Evolutionary conservation across 2,329 filamentous ascomycete species (phyloP).

Genomic region (Cladosporium sp.): DNA sequence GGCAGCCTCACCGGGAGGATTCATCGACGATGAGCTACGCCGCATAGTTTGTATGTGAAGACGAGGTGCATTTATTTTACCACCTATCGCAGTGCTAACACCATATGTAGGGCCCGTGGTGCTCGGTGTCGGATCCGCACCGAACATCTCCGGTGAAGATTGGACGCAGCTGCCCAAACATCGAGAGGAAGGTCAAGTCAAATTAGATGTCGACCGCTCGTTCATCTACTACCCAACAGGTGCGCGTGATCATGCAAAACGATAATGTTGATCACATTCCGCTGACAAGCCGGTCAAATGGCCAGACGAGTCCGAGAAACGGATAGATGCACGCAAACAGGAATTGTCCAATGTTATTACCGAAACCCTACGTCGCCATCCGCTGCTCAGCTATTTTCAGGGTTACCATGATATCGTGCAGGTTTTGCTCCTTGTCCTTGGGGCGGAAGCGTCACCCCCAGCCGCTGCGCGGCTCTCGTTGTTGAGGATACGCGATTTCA

Average conservation of each 20-base stretch:
- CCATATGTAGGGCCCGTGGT: constrained; percentile 57
- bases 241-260: neutral
- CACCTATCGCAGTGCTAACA: constrained; percentile 9
- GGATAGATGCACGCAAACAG: constrained; percentile 66
- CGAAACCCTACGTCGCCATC: constrained; percentile 72
- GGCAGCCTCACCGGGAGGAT: constrained; percentile 41
- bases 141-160: constrained; percentile 16
- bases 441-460: constrained; percentile 54
- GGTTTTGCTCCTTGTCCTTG: constrained; percentile 83
- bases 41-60: constrained; percentile 66
- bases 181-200: constrained; percentile 83
- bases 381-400: constrained; percentile 91
- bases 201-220: constrained; percentile 88
- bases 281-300: neutral
- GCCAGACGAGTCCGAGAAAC: constrained; percentile 62
- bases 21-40: constrained; percentile 55
- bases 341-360: constrained; percentile 78
- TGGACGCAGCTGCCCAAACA: constrained; percentile 71
- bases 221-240: constrained; percentile 89
- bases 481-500: constrained; percentile 91
- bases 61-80: neutral
- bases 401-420: constrained; percentile 98
- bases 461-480: constrained; percentile 78
- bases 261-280: neutral
- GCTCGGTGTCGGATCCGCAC: constrained; percentile 35